Conservation (phyloP, 345 rosid genomes). For the Eucalyptus cloeziana region DNA sequence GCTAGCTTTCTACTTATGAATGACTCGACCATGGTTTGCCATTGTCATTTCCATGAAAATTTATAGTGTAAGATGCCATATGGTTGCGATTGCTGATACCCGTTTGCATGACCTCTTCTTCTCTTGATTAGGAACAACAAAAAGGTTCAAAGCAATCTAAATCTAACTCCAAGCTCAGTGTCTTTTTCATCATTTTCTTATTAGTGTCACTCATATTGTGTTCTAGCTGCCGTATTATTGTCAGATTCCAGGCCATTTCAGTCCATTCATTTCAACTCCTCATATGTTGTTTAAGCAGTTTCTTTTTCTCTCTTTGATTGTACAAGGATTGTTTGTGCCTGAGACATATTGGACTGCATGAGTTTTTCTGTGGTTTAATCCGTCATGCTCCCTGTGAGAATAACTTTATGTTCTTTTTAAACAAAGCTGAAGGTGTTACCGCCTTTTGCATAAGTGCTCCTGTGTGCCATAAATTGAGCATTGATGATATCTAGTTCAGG, state of each 20-base stretch:
- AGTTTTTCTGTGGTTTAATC: background rate
- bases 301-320: background rate
- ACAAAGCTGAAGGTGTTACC: background rate
- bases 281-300: background rate
- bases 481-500: background rate
- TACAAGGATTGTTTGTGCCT: background rate
- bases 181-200: background rate
- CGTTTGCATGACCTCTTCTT: background rate
- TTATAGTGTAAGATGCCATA: background rate
- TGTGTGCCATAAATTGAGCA: background rate
- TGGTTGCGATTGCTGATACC: background rate
- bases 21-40: background rate
- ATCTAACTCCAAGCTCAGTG: background rate
- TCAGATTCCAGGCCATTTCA: background rate
- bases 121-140: background rate
- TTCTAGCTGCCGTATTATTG: background rate
- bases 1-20: background rate
- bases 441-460: background rate
- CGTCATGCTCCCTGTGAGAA: background rate
- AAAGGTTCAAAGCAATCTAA: background rate
- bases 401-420: background rate
- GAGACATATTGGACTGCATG: background rate
- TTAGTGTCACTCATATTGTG: background rate
- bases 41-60: background rate
- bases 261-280: background rate